Percentiles rank a stretch among this genome's conserved stretches.
These are phyloP conservation scores for Lactarius psammicola DNA, from an alignment of 768 basidiomycete species.

Conservation along the genomic window DNA sequence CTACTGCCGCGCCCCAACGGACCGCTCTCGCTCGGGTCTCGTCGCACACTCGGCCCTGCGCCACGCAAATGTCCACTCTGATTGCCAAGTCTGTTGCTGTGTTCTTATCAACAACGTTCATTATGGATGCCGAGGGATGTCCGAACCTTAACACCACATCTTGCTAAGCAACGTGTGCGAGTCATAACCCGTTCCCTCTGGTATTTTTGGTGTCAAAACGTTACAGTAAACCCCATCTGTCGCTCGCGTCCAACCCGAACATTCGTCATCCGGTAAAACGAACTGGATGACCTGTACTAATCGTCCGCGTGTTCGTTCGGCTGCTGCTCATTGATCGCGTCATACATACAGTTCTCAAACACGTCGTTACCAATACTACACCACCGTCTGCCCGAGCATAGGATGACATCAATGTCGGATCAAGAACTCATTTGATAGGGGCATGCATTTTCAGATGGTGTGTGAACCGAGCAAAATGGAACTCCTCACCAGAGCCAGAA, in stretches of 20 bases:
- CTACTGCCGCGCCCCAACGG: slow-evolving; percentile 4
- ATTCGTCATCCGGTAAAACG: background rate
- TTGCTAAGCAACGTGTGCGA: background rate
- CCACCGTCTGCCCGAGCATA: background rate
- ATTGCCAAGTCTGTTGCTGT: no score
- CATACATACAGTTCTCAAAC: background rate
- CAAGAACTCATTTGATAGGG: background rate
- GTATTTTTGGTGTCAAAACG: background rate
- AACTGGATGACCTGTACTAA: slow-evolving; percentile 1
- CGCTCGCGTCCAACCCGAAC: slow-evolving; percentile 7
- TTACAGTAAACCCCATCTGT: background rate
- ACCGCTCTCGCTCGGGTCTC: slow-evolving; percentile 5
- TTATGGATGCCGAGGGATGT: background rate
- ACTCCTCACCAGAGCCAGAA: background rate
- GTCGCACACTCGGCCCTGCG: slow-evolving; percentile 6
- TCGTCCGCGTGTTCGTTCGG: slow-evolving; percentile 7
- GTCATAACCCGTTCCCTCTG: background rate
- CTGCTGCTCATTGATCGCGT: background rate
- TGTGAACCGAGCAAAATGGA: background rate
- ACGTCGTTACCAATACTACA: background rate
- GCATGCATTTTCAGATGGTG: background rate
- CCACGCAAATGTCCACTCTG: slow-evolving; percentile 8
- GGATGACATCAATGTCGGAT: background rate
- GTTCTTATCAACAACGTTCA: background rate
- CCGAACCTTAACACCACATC: background rate